Conservation (phyloP, 495 filamentous ascomycete species). For the Aspergillus cristatus region DNA sequence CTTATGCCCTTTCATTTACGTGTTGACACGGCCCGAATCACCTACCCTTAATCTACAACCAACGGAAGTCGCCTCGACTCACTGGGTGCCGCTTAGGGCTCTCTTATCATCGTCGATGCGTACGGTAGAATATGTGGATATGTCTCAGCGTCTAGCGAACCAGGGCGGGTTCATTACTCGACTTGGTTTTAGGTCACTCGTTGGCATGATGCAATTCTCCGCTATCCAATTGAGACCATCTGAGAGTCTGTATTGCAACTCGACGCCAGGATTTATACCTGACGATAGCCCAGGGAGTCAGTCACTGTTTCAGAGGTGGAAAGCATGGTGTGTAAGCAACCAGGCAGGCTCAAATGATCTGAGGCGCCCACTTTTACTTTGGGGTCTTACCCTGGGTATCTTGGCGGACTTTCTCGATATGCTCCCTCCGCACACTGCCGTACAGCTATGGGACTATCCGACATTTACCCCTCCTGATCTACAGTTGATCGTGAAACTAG, state of each 20-base stretch:
- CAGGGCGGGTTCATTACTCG: slow-evolving; percentile 41
- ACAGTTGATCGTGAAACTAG: slow-evolving; percentile 46
- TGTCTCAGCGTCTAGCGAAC: slow-evolving; percentile 52
- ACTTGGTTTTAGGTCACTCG: slow-evolving; percentile 41
- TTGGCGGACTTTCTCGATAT: slow-evolving; percentile 65
- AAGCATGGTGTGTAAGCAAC: slow-evolving; percentile 22
- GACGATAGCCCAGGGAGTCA: slow-evolving; percentile 8
- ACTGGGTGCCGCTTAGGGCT: slow-evolving; percentile 65
- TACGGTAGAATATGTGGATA: slow-evolving; percentile 57
- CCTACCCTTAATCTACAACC: slow-evolving; percentile 58
- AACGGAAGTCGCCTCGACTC: slow-evolving; percentile 62
- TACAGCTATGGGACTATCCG: slow-evolving; percentile 60
- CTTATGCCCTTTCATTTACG: slow-evolving; percentile 65
- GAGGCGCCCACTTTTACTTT: slow-evolving; percentile 52
- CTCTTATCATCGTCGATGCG: slow-evolving; percentile 53
- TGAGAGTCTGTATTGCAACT: slow-evolving; percentile 48
- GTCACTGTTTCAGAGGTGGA: slow-evolving; percentile 18
- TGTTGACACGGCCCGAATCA: slow-evolving; percentile 48
- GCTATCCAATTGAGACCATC: slow-evolving; percentile 57
- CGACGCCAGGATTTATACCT: slow-evolving; percentile 37
- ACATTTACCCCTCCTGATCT: slow-evolving; percentile 64
- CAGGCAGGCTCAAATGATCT: slow-evolving; percentile 22
- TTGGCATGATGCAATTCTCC: slow-evolving; percentile 65
- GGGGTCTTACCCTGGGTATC: slow-evolving; percentile 68
- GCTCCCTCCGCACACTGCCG: slow-evolving; percentile 53